Evolutionary conservation across 441 rosid species (phyloP).

Genomic region (Omphalea diandra): DNA sequence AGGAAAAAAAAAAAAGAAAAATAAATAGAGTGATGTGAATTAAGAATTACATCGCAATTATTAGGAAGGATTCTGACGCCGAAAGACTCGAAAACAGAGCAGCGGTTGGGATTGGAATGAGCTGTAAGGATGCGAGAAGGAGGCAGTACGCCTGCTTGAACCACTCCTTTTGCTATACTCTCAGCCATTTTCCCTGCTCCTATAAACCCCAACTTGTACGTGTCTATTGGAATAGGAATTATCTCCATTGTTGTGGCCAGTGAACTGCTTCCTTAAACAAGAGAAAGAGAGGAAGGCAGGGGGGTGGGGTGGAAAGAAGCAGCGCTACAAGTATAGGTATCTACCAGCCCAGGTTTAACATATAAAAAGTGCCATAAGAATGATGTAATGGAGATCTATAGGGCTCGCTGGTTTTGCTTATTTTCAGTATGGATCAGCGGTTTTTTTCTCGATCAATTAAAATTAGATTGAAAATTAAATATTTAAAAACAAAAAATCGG

Average conservation of each 20-base stretch:
- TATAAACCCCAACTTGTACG: slow-evolving; percentile 70
- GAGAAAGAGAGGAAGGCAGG: too few relatives aligned
- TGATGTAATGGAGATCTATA: too few relatives aligned
- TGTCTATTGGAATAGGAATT: slow-evolving; percentile 46
- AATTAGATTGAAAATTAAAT: too few relatives aligned
- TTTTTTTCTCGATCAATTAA: too few relatives aligned
- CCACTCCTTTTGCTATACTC: slow-evolving; percentile 86
- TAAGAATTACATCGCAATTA: slow-evolving; percentile 49
- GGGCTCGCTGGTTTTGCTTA: too few relatives aligned
- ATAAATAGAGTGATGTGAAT: not conserved
- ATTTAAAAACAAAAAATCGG: too few relatives aligned
- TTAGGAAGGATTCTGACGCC: slow-evolving; percentile 53
- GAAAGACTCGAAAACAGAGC: slow-evolving; percentile 61
- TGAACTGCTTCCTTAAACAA: too few relatives aligned
- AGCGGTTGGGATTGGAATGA: slow-evolving; percentile 56
- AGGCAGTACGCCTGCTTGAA: slow-evolving; percentile 66
- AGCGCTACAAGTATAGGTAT: too few relatives aligned
- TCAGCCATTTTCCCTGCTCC: slow-evolving; percentile 98
- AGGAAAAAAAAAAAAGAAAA: not conserved
- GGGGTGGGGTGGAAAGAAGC: too few relatives aligned
- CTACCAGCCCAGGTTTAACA: too few relatives aligned
- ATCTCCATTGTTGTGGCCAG: not conserved
- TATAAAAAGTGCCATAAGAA: too few relatives aligned
- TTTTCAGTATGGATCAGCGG: too few relatives aligned
- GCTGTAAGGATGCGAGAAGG: slow-evolving; percentile 67